Evolutionary conservation across 2,329 filamentous ascomycete species (phyloP).

Genomic region (Fusarium sp.): DNA sequence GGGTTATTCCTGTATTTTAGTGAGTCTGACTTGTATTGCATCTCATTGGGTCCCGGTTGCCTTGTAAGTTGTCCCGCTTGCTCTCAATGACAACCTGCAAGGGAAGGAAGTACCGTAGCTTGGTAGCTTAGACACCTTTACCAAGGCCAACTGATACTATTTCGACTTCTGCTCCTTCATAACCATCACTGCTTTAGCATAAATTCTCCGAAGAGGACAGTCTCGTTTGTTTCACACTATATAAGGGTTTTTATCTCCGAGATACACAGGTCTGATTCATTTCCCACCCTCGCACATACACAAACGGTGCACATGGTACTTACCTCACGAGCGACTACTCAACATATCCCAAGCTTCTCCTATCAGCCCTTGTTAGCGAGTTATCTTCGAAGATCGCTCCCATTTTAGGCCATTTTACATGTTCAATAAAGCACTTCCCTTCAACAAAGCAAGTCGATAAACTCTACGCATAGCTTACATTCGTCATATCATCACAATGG

Average conservation of each 20-base stretch:
- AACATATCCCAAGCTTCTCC: not conserved
- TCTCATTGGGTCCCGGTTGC: not conserved
- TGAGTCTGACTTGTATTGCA: not conserved
- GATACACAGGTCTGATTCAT: conserved; percentile 22
- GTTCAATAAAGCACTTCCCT: not conserved
- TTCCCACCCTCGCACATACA: conserved; percentile 35
- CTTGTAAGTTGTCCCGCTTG: not conserved
- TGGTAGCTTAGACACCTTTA: not conserved
- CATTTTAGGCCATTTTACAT: not conserved
- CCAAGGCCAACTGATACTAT: not conserved
- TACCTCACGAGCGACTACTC: conserved; percentile 1
- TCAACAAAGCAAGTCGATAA: not conserved
- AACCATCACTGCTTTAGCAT: not conserved
- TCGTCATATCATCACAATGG: conserved; percentile 46
- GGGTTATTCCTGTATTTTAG: not conserved
- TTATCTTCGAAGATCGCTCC: not conserved
- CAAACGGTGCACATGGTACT: not conserved
- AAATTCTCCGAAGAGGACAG: not conserved
- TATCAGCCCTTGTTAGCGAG: not conserved
- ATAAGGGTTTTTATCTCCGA: not conserved
- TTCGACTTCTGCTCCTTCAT: not conserved
- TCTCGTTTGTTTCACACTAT: conserved; percentile 1
- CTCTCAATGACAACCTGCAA: conserved; percentile 8
- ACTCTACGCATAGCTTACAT: too few species aligned
- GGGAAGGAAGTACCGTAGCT: not conserved